phyloP scores from a whole-genome alignment of 2,329 filamentous ascomycete genomes.

The Xylaria sp. region DNA sequence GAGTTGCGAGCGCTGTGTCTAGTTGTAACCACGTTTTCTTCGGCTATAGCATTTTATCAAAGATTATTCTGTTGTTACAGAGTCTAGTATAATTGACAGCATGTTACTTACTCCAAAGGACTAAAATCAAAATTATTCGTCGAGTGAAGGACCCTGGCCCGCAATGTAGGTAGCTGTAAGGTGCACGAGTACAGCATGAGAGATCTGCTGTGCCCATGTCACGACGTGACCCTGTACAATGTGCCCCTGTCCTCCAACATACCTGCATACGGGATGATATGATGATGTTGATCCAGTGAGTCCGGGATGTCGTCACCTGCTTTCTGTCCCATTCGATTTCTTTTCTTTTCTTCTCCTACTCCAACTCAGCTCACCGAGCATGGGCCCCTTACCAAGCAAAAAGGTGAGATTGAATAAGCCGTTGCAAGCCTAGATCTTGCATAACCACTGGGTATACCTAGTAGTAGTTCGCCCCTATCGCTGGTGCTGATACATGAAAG shows the following conservation, averaged over 20 bases:
- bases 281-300: background rate
- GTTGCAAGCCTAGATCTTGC: background rate
- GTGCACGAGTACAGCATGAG: too few species aligned
- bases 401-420: background rate
- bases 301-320: background rate
- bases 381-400: background rate
- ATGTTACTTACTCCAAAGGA: too few species aligned
- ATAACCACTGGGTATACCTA: background rate
- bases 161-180: too few species aligned
- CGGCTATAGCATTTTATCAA: too few species aligned
- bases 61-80: too few species aligned
- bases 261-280: slow-evolving; percentile 1
- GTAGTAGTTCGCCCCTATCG: background rate
- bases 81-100: too few species aligned
- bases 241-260: background rate
- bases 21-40: too few species aligned
- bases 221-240: background rate
- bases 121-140: too few species aligned
- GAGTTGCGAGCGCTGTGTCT: background rate
- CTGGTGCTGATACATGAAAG: background rate
- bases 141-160: too few species aligned
- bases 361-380: background rate
- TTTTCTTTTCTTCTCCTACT: slow-evolving; percentile 6
- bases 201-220: background rate
- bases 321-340: background rate